These are phyloP conservation scores for Chytriomyces confervae DNA, from an alignment of 192 early-diverging fungal species.

Conservation along the genomic window DNA sequence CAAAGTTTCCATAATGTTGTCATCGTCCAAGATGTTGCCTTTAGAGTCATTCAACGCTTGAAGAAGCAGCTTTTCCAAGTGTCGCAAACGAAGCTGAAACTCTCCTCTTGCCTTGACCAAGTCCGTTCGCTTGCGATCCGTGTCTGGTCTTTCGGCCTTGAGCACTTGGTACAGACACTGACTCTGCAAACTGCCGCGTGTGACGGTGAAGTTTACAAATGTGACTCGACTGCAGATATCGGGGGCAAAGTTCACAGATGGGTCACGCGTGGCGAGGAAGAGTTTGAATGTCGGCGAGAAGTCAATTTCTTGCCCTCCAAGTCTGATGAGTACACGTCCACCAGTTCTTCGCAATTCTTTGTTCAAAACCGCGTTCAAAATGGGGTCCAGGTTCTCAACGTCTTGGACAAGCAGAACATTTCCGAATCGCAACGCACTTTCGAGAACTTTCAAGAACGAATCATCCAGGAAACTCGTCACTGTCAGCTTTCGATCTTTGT, in stretches of 20 bases:
- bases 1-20: slow-evolving; percentile 89
- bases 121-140: slow-evolving; percentile 90
- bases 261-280: slow-evolving; percentile 93
- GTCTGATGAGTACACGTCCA: slow-evolving; percentile 90
- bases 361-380: slow-evolving; percentile 97
- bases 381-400: slow-evolving; percentile 96
- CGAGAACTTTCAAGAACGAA: slow-evolving; percentile 95
- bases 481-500: slow-evolving; percentile 84
- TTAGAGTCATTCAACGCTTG: slow-evolving; percentile 92
- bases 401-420: slow-evolving; percentile 97
- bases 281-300: slow-evolving; percentile 97
- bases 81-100: slow-evolving; percentile 90
- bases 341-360: slow-evolving; percentile 95
- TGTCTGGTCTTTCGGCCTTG: slow-evolving; percentile 94
- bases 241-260: slow-evolving; percentile 90
- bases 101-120: slow-evolving; percentile 95
- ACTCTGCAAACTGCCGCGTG: slow-evolving; percentile 91
- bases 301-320: slow-evolving; percentile 98
- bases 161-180: slow-evolving; percentile 97
- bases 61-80: slow-evolving; percentile 91
- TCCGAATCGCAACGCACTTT: slow-evolving; percentile 97
- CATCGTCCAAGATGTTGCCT: slow-evolving; percentile 98
- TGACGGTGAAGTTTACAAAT: slow-evolving; percentile 99
- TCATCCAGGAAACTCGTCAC: slow-evolving; percentile 98
- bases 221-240: slow-evolving; percentile 97